phyloP scores from a whole-genome alignment of 306 rosid species.

The Dryas octopetala region DNA sequence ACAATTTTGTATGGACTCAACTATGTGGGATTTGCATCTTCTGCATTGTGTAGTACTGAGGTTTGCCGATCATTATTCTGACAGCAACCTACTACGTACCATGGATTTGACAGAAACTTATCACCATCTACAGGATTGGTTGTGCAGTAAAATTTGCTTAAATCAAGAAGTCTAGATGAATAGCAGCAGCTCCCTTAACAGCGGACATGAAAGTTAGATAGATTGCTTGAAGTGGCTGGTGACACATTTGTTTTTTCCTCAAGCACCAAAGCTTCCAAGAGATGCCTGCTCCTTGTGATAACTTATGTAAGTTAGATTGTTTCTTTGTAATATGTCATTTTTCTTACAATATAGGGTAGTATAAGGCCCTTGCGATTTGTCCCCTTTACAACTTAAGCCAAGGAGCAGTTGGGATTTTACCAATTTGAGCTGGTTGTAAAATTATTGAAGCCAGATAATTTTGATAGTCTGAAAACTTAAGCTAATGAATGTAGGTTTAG shows the following conservation, averaged over 20 bases:
- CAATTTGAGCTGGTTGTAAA: not conserved
- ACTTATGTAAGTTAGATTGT: no score
- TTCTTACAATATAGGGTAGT: not conserved
- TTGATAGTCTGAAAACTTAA: not conserved
- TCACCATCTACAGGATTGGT: not conserved
- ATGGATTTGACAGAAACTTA: not conserved
- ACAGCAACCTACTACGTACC: not conserved
- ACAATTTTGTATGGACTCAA: not conserved
- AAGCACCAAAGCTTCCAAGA: not conserved
- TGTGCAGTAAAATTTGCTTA: not conserved
- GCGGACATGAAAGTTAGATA: not conserved
- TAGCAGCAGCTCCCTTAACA: not conserved
- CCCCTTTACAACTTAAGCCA: not conserved
- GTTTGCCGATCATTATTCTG: not conserved
- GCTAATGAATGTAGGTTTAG: no score
- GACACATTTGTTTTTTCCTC: not conserved
- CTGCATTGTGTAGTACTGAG: not conserved
- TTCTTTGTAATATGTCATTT: not conserved
- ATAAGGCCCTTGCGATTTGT: not conserved
- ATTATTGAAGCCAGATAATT: not conserved
- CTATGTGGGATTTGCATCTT: not conserved
- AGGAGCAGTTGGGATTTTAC: not conserved
- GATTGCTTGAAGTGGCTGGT: not conserved
- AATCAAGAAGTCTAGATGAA: not conserved
- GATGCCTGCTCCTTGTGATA: not conserved